A percentile compares a stretch with the other conserved stretches of the same genome.
Evolutionary conservation across 768 basidiomycete species (phyloP).

Genomic region (Lanmaoa rubissima): DNA sequence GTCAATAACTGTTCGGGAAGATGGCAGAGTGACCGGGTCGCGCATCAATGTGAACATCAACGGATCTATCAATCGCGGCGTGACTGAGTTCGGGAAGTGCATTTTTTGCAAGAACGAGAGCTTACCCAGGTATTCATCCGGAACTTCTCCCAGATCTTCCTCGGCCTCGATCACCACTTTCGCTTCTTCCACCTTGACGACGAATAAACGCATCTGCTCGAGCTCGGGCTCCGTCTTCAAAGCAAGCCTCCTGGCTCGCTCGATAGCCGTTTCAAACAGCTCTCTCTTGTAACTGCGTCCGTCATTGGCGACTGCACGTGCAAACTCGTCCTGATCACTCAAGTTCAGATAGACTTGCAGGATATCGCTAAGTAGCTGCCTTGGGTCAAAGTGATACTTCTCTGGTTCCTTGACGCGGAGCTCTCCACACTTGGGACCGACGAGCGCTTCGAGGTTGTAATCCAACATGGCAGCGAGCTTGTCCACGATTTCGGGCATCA

Average conservation of each 20-base stretch:
- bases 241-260: slow-evolving; percentile 55
- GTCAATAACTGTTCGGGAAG: slow-evolving; percentile 77
- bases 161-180: slow-evolving; percentile 82
- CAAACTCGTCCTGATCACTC: slow-evolving; percentile 74
- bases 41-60: slow-evolving; percentile 92
- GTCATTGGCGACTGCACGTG: slow-evolving; percentile 86
- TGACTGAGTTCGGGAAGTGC: background rate
- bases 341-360: slow-evolving; percentile 90
- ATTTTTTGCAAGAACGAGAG: slow-evolving; percentile 1
- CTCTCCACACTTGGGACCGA: slow-evolving; percentile 85
- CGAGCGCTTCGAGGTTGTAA: slow-evolving; percentile 87
- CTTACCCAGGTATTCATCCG: slow-evolving; percentile 93
- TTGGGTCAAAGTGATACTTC: slow-evolving; percentile 88
- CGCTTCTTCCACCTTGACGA: slow-evolving; percentile 79
- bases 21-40: slow-evolving; percentile 89
- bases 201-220: slow-evolving; percentile 63
- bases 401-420: slow-evolving; percentile 83
- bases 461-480: slow-evolving; percentile 95
- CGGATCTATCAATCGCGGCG: slow-evolving; percentile 55
- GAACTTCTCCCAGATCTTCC: slow-evolving; percentile 88
- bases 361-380: slow-evolving; percentile 77
- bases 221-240: slow-evolving; percentile 82
- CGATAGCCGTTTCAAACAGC: slow-evolving; percentile 77
- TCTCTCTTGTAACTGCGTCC: slow-evolving; percentile 87
- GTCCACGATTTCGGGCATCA: slow-evolving; percentile 95